Base-by-base conservation (phyloP, 176 grass and related monocot genomes). In the Oryza australiensis region DNA sequence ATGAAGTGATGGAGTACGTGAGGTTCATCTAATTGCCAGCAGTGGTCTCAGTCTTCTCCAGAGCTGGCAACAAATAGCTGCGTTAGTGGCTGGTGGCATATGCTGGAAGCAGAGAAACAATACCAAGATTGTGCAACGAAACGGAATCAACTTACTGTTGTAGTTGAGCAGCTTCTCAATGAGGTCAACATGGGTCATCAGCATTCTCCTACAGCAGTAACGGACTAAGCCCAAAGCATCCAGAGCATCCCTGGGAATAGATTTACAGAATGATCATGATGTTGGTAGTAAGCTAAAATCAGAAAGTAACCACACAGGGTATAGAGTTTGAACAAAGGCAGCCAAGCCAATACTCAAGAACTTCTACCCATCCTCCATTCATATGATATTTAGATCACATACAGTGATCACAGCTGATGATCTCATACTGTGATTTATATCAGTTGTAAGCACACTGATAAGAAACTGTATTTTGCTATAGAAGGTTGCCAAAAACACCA, bases 151-250 rank as follows among this genome's bases (percentile, higher is more conserved):
- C 88, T 91, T 93, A 94, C 95, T 93, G 75, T 94, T 98, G 84
- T 98, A 98, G 81, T 94, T 98, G 28, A 98, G 92, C 77, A 98
- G 75, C 82, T 98, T 98, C 71, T 98, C 92, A 0, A 94, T 98
- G 71, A 94, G 95, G 66, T 98, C 95, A 68, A 98, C 95, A 94
- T 98, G 95, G 59, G 95, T 98, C 95, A 98, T 98, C 22, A 98
- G 90, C 95, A 98, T 98, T 65, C 88, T 78, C 78, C 95, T 81
- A 63, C 95, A 98, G 83, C 95, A 98, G 76, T 98, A 98, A 38
- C 95, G 92, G 16, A 93, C 90, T 75, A 94, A 85, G 43, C 87
- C 84, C 90, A 98, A 69, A 72, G 90, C 90, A 82, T 98, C 95
- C 41, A 98, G 55, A 80, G 95, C 95, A 94, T 98, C 95, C 55